Base-by-base conservation (phyloP, 306 rosid genomes). In the Inga laurina region DNA sequence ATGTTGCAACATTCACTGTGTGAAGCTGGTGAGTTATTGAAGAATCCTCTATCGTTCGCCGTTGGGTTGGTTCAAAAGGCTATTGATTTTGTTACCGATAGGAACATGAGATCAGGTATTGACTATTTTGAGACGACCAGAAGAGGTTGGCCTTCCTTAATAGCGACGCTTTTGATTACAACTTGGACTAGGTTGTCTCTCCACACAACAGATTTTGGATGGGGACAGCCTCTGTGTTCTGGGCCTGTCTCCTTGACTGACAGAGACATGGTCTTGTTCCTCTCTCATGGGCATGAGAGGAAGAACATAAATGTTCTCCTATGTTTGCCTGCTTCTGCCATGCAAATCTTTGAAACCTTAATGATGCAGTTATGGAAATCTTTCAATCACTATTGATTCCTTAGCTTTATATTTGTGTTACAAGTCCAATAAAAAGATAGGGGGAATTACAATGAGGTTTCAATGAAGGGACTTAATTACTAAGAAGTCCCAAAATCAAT, bases 71-170 rank as follows among this genome's bases (percentile, higher is more conserved):
- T 96, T 65, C 88, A 46, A 2, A 81, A 87, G 82, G 96, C 98
- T 2, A 83, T 93, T 75, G 79, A 90, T 0, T 86, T 86, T 90
- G 90, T 90, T 18, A 88, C 87, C 1, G 93, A 92, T 19, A 13
- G 82, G 37, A 93, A 87, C 35, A 93, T 96, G 93, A 89, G 94
- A 84, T 93, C 98, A 3, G 92, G 91, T 32, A 89, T 93, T 7
- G 99, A 96, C 76, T 96, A 86, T 67, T 92, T 93, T 69, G 99
- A 96, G 79, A 72, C 78, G 0, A 96, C 93, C 37, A 35, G 37
- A 22, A 89, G 99, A 72, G 88, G 87, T 0, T 89, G 97, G 89
- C 97, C 97, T 86, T 89, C 93, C 3, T 74, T 96, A 44, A 76
- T 92, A 3, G 92, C 90, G 4, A 72, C 76, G 0, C 57, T 72